Percentiles rank a stretch among this genome's conserved stretches.
Evolutionary conservation across 2,329 filamentous ascomycete species (phyloP).

Genomic region (Orbilia ellipsospora): DNA sequence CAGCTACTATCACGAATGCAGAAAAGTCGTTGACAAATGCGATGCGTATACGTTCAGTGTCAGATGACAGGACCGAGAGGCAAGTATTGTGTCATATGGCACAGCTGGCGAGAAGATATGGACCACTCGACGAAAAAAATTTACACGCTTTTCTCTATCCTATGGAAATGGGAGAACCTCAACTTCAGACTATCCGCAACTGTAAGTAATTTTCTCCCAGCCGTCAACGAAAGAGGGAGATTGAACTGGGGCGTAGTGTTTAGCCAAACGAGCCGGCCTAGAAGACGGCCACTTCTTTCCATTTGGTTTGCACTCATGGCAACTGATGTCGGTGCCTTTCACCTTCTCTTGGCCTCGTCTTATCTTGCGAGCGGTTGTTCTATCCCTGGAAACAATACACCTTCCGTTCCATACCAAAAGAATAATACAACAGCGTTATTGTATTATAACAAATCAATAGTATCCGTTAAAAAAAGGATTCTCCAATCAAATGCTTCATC

Average conservation of each 20-base stretch:
- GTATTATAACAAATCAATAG: constrained; percentile 34
- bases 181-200: constrained; percentile 24
- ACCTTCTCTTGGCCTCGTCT: constrained; percentile 26
- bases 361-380: constrained; percentile 5
- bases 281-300: constrained; percentile 18
- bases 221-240: not conserved
- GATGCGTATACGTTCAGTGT: constrained; percentile 12
- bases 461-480: constrained; percentile 26
- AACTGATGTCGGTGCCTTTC: constrained; percentile 25
- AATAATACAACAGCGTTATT: constrained; percentile 14
- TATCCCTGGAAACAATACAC: not conserved
- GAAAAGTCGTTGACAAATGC: constrained; percentile 3
- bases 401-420: constrained; percentile 8
- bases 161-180: constrained; percentile 28
- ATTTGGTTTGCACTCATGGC: constrained; percentile 29
- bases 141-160: constrained; percentile 25
- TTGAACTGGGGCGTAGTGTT: constrained; percentile 14
- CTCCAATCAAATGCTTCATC: constrained; percentile 21
- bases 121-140: constrained; percentile 28
- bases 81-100: constrained; percentile 14
- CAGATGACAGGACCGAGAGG: constrained; percentile 9
- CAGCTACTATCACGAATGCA: not conserved
- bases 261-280: constrained; percentile 18
- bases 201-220: constrained; percentile 20
- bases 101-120: constrained; percentile 7